Conservation (phyloP, 2,329 filamentous ascomycete species). For the Hypocrella siamensis region DNA sequence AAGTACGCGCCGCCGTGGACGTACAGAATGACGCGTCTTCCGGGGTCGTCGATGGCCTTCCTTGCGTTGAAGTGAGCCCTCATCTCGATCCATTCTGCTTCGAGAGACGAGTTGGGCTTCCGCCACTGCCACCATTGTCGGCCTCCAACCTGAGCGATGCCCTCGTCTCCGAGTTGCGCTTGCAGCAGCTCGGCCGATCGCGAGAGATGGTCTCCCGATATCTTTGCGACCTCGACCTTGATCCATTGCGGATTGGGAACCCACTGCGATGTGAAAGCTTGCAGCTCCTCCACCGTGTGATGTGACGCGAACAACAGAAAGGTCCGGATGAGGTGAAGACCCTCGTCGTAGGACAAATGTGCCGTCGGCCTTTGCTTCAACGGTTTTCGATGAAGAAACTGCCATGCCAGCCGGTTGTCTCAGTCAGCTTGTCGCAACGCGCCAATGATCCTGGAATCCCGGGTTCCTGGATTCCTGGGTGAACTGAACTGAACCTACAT, state of each 20-base stretch:
- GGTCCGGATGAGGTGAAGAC: slow-evolving; percentile 68
- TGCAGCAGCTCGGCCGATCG: slow-evolving; percentile 52
- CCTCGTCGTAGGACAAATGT: slow-evolving; percentile 89
- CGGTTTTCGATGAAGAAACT: slow-evolving; percentile 72
- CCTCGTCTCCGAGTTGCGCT: slow-evolving; percentile 62
- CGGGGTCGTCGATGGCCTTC: slow-evolving; percentile 41
- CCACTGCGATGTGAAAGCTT: slow-evolving; percentile 82
- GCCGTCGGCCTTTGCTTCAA: slow-evolving; percentile 68
- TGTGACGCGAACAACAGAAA: slow-evolving; percentile 77
- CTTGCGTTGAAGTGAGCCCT: slow-evolving; percentile 55
- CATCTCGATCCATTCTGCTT: slow-evolving; percentile 97
- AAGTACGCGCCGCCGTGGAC: slow-evolving; percentile 90
- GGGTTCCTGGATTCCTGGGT: slow-evolving; percentile 1
- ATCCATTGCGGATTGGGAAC: slow-evolving; percentile 85
- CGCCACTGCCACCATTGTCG: slow-evolving; percentile 85
- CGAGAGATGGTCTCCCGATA: slow-evolving; percentile 47
- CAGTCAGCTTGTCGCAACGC: no score
- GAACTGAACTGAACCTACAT: slow-evolving; percentile 43
- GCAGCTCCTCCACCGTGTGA: slow-evolving; percentile 84
- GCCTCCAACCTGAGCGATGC: slow-evolving; percentile 63
- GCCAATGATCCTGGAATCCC: neutral
- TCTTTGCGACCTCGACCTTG: slow-evolving; percentile 52
- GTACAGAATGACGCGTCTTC: slow-evolving; percentile 76
- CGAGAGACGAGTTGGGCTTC: slow-evolving; percentile 46
- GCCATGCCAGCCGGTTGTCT: slow-evolving; percentile 1